Conservation (phyloP, 2,329 filamentous ascomycete species). For the Microthyrium microscopicum region DNA sequence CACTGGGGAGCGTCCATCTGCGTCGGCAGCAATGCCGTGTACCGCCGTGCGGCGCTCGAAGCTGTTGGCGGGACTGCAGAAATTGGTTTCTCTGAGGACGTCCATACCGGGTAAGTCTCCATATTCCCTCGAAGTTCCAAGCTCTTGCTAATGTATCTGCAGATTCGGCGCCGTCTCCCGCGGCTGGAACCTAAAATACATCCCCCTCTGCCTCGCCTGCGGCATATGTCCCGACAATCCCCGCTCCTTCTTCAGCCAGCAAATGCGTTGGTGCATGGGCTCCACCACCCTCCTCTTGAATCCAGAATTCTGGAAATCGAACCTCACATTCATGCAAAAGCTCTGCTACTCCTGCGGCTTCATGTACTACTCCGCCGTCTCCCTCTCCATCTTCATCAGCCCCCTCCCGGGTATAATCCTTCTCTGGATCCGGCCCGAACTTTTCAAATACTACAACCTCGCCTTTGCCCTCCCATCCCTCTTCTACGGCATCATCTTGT, state of each 20-base stretch:
- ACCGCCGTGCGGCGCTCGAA: constrained; percentile 22
- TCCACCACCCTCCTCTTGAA: constrained; percentile 23
- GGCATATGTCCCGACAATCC: constrained; percentile 28
- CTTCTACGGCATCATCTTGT: constrained; percentile 22
- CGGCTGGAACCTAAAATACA: constrained; percentile 27
- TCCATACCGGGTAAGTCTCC: constrained; percentile 21
- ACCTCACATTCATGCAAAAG: constrained; percentile 24
- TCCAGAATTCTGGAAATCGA: constrained; percentile 23
- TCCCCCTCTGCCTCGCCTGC: constrained; percentile 25
- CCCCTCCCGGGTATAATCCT: constrained; percentile 25
- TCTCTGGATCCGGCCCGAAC: constrained; percentile 23
- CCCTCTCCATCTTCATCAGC: constrained; percentile 25
- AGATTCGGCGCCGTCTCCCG: constrained; percentile 24
- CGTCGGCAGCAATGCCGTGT: constrained; percentile 27
- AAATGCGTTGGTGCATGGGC: constrained; percentile 28
- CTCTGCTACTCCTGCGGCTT: constrained; percentile 25
- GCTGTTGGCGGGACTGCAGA: constrained; percentile 27
- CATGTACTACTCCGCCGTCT: constrained; percentile 26
- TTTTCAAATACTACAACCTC: constrained; percentile 29
- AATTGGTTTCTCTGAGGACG: constrained; percentile 28
- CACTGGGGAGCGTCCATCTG: constrained; percentile 26
- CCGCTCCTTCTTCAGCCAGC: constrained; percentile 27
- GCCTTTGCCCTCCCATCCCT: constrained; percentile 26
- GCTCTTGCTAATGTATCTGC: not conserved
- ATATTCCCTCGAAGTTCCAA: too few species aligned